Conservation (phyloP, 2,329 filamentous ascomycete genomes). For the Arachnomyces sp. region DNA sequence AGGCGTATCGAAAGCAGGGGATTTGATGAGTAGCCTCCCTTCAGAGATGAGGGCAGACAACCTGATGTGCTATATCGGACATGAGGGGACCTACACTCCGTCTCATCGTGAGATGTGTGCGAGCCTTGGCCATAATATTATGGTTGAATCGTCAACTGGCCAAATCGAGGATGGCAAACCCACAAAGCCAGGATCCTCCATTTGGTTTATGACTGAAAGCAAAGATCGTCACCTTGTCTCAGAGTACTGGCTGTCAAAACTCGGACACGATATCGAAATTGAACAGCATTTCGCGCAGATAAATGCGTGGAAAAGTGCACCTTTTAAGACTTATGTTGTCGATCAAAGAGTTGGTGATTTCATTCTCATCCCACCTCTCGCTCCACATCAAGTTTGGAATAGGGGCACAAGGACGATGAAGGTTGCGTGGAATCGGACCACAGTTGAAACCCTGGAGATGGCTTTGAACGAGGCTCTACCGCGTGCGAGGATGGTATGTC, state of each 20-base stretch:
- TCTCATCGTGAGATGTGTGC: constrained; percentile 97
- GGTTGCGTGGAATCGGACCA: constrained; percentile 95
- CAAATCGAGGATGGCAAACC: constrained; percentile 60
- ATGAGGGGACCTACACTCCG: constrained; percentile 94
- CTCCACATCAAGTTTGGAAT: constrained; percentile 98
- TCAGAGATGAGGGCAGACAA: constrained; percentile 86
- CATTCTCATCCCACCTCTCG: constrained; percentile 84
- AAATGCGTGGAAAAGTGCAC: constrained; percentile 90
- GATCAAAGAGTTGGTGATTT: constrained; percentile 88
- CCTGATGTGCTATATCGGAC: constrained; percentile 95
- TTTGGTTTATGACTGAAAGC: constrained; percentile 98
- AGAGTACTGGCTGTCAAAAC: constrained; percentile 85
- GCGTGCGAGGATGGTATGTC: constrained; percentile 81
- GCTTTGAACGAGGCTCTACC: constrained; percentile 82
- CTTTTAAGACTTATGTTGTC: constrained; percentile 86
- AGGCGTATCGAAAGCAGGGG: constrained; percentile 67
- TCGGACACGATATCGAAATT: constrained; percentile 94
- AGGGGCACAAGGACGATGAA: constrained; percentile 93
- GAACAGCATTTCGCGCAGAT: constrained; percentile 96
- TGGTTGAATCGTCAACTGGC: constrained; percentile 77
- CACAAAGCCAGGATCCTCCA: constrained; percentile 72
- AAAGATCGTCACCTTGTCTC: constrained; percentile 85
- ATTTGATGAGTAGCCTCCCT: constrained; percentile 90
- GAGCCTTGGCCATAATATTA: constrained; percentile 91
- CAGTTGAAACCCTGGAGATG: constrained; percentile 79